phyloP scores from a whole-genome alignment of 306 rosid species.

The Canavalia ensiformis region DNA sequence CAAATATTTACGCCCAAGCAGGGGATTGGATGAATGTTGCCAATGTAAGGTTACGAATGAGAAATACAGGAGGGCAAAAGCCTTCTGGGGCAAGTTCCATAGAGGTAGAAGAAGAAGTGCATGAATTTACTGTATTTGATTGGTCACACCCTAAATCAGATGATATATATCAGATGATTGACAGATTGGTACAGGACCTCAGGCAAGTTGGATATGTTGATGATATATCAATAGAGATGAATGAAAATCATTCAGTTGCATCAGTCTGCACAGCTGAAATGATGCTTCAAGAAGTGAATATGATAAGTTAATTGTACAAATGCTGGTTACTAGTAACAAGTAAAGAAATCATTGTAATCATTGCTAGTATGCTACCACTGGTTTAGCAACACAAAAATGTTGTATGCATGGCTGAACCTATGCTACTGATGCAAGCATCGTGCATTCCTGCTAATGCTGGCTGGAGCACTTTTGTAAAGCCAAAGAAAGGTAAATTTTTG shows the following conservation, averaged over 20 bases:
- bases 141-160: constrained; percentile 77
- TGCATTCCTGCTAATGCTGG: constrained; percentile 7
- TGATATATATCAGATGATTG: constrained; percentile 77
- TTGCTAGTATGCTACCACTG: background rate
- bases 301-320: constrained; percentile 8
- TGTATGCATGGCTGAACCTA: constrained; percentile 25
- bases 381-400: constrained; percentile 25
- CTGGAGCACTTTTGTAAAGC: constrained; percentile 27
- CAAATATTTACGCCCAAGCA: constrained; percentile 88
- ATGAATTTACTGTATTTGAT: constrained; percentile 81
- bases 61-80: constrained; percentile 68
- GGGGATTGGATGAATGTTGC: constrained; percentile 81
- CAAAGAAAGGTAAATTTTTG: constrained; percentile 38
- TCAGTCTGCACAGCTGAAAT: background rate
- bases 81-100: constrained; percentile 87
- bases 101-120: constrained; percentile 73
- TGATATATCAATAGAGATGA: constrained; percentile 41
- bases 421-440: constrained; percentile 41
- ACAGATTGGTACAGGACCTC: constrained; percentile 65
- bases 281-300: constrained; percentile 34
- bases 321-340: constrained; percentile 29
- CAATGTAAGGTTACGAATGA: constrained; percentile 68
- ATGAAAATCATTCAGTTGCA: constrained; percentile 27
- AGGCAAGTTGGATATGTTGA: constrained; percentile 61
- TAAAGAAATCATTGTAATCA: constrained; percentile 19